phyloP scores from a whole-genome alignment of 148 eudicot genomes.

The Silene latifolia region DNA sequence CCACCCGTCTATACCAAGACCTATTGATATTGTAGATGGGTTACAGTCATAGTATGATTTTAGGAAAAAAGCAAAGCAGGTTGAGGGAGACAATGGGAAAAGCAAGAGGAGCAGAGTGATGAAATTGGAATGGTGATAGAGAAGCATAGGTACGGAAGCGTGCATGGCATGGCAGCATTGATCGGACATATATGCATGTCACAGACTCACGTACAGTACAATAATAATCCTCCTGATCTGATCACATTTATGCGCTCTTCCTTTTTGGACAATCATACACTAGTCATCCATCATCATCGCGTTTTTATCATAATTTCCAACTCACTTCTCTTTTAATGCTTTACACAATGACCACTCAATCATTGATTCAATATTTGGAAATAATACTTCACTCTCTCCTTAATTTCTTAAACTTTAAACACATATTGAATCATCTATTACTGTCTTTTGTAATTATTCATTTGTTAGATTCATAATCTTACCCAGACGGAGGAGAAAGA shows the following conservation, averaged over 20 bases:
- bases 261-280: not conserved
- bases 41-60: no score
- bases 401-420: no score
- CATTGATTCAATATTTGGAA: not conserved
- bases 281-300: not conserved
- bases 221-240: not conserved
- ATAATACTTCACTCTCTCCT: no score
- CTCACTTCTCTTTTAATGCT: not conserved
- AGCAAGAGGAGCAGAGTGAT: not conserved
- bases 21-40: no score
- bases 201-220: not conserved
- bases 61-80: not conserved
- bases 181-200: not conserved
- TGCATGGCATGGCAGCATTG: slow-evolving; percentile 10
- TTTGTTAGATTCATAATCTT: no score
- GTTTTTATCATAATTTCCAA: no score
- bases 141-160: slow-evolving; percentile 1
- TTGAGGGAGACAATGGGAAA: not conserved
- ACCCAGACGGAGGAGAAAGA: no score
- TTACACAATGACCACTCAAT: slow-evolving; percentile 28
- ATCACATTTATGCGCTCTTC: not conserved
- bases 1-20: no score
- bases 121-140: no score
- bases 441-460: no score
- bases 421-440: no score